Base-by-base conservation (phyloP, 1,284 basidiomycete genomes). In the Xerocomus amazonicus region DNA sequence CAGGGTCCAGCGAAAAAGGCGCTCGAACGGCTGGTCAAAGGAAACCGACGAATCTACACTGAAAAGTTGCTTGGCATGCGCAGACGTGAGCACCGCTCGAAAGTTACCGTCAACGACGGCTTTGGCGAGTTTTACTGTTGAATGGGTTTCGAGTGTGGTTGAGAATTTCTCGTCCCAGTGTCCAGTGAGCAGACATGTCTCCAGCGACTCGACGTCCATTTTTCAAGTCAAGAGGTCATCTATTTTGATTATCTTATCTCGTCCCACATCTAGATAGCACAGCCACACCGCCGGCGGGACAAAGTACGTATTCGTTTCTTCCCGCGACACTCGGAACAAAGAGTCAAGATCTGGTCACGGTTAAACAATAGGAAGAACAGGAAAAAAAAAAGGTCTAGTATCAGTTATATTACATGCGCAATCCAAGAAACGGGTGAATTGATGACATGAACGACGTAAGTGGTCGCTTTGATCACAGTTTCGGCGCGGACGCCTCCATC, bases 161-260 rank as follows among this genome's bases (percentile, higher is more conserved):
- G 48, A 29, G 44, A 65, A 53, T 26, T 38, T 43, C 3, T 50
- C 46, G 34, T 69, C 59, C 83, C 83, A 85, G 59, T 63, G 67
- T 3, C 80, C 81, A 29, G 64, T 68, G 33, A 85, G 63, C 16
- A 85, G 66, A 31, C 75, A 73, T 55, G 70, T 79, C 63, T 85
- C 76, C 37, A 79, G 55, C 27, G 61, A 51, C 6, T 67, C 63
- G 51, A 70, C 48, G 55, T 72, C 61, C 55, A 69, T 54, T 17
- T 19, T 26, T 29, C 1, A 23, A 19, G 16, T 36, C 4, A 38
- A 26, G 35, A 6, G 19, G n/a, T n/a, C n/a, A n/a, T n/a, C 4
- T 4, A 4, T 23, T 23, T 39, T 40, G 38, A 40, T 40, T n/a
- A 40, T 40, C 38, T 40, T 40, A 40, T 40, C 37, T 4, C n/a